Base-by-base conservation (phyloP, 2,329 filamentous ascomycete genomes). In the Calycina marina region DNA sequence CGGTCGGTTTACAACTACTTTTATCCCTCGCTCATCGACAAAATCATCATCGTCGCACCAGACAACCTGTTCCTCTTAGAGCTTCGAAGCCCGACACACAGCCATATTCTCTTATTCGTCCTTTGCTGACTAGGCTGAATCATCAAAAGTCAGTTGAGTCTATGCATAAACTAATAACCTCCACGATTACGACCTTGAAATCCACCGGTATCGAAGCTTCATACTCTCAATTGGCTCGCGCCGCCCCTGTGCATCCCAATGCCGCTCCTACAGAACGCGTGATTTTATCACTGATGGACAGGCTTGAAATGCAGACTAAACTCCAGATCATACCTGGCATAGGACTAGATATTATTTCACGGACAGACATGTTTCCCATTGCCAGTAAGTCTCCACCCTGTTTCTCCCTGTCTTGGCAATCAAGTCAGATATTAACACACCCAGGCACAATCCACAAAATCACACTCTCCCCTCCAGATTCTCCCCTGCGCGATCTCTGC, bases 1-100 rank as follows among this genome's bases (percentile, higher is more conserved):
- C 71, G 2, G 61, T 80, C 30, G 66, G 72, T 0, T 64, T 93
- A 3, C 75, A 83, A 25, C 65, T 94, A 14, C 64, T 94, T 2
- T 70, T 96, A 5, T 71, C 69, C 30, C 76, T 86, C 41, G 74
- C 81, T 2, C 88, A 96, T 52, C 72, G 78, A 6, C 71, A 80
- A 49, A 85, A 77, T 42, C 69, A 83, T 38, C 62, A 72, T 24
- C 68, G 69, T 26, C 71, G 85, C 33, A 78, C 76, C 1, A 69
- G 75, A 17, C 62, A 73, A 2, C 75, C 76, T 6, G 58, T 61
- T 5, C 67, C 75, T 11, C 45, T 53, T 25, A 44, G 4, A 49
- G 74, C 37, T 58, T 60, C 60, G 31, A 65, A 63, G 37, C 59
- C 61, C 20, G 51, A 63, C 14, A 57, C 55, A 5, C 61, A 61